These are phyloP conservation scores for Lachancea sp. DNA, from an alignment of 805 yeast genomes.

Conservation along the genomic window DNA sequence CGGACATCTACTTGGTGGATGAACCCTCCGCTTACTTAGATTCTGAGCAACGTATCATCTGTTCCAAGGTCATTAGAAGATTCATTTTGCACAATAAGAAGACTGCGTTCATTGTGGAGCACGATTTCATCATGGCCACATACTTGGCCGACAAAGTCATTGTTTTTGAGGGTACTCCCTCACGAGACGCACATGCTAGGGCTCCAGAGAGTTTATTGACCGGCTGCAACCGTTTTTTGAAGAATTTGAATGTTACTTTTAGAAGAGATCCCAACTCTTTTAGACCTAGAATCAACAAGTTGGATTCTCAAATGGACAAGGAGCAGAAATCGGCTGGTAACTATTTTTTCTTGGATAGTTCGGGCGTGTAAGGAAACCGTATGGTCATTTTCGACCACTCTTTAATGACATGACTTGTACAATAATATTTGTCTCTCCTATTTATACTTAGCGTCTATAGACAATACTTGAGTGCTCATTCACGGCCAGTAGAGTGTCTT, in stretches of 20 bases:
- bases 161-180: conserved; percentile 95
- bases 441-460: conserved; percentile 1
- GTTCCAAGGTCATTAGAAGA: conserved; percentile 97
- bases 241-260: conserved; percentile 94
- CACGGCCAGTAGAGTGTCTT: too few relatives aligned
- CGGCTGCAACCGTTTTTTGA: conserved; percentile 95
- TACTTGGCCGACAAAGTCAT: conserved; percentile 97
- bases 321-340: conserved; percentile 91
- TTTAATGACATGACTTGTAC: conserved; percentile 1
- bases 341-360: conserved; percentile 88
- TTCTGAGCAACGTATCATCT: conserved; percentile 98
- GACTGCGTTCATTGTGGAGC: conserved; percentile 99
- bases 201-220: conserved; percentile 90
- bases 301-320: conserved; percentile 98
- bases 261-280: conserved; percentile 98
- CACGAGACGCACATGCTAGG: conserved; percentile 76
- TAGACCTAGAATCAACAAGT: conserved; percentile 97
- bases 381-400: background rate
- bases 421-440: background rate
- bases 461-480: background rate
- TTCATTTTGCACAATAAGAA: conserved; percentile 93
- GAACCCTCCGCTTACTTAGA: conserved; percentile 99
- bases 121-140: conserved; percentile 99
- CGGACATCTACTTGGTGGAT: conserved; percentile 94
- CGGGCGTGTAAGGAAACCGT: conserved; percentile 39